Conservation (phyloP, 2,329 filamentous ascomycete genomes). For the Grosmannia penicillata region DNA sequence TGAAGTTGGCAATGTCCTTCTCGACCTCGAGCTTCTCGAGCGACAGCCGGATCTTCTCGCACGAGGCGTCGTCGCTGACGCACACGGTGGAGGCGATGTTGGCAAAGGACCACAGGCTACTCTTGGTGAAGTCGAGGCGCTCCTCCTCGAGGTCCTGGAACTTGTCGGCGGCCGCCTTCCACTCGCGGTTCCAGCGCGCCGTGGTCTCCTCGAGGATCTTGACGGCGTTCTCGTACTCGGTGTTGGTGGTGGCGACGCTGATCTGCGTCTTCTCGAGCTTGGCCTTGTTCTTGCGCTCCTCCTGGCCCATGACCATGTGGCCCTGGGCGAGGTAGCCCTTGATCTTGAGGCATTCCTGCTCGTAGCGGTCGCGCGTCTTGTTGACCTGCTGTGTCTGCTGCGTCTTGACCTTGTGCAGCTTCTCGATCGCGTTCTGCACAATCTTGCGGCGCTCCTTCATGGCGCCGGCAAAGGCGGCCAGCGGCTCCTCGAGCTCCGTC, state of each 20-base stretch:
- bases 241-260: constrained; percentile 78
- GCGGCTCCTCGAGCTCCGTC: constrained; percentile 82
- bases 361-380: constrained; percentile 90
- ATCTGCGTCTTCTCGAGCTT: constrained; percentile 98
- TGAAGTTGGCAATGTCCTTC: constrained; percentile 83
- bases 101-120: constrained; percentile 93
- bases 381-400: constrained; percentile 85
- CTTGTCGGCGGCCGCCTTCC: constrained; percentile 96
- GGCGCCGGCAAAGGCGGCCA: constrained; percentile 79
- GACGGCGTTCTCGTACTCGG: constrained; percentile 84
- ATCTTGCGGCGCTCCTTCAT: constrained; percentile 98
- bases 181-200: constrained; percentile 90
- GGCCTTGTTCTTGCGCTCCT: constrained; percentile 96
- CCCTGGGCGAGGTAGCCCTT: constrained; percentile 97
- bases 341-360: constrained; percentile 95
- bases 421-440: constrained; percentile 85
- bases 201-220: constrained; percentile 93
- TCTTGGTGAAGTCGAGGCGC: constrained; percentile 91
- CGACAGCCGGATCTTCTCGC: constrained; percentile 87
- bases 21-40: constrained; percentile 90
- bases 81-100: constrained; percentile 96
- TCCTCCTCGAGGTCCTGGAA: constrained; percentile 99
- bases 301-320: constrained; percentile 99
- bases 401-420: constrained; percentile 81
- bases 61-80: constrained; percentile 91